phyloP scores from a whole-genome alignment of 495 filamentous ascomycete genomes.

The Barbatosphaeria neglecta region DNA sequence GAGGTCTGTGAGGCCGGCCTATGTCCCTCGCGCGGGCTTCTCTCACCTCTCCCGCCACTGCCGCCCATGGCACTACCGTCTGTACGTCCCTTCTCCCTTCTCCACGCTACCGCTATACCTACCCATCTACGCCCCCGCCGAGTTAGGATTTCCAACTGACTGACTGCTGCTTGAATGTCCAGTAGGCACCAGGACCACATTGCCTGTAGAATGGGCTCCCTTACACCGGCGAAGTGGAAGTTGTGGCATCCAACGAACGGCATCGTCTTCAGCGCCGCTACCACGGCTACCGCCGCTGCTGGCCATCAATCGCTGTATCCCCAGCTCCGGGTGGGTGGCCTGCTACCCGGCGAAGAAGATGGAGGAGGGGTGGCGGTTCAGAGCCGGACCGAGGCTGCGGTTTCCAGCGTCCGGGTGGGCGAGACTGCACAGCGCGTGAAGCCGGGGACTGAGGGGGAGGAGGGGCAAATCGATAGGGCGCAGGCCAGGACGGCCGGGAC shows the following conservation, averaged over 20 bases:
- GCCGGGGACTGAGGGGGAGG: not conserved
- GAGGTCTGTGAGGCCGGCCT: constrained; percentile 4
- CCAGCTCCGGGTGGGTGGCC: not conserved
- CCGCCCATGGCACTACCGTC: not conserved
- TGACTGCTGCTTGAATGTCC: not conserved
- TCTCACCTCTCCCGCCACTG: not conserved
- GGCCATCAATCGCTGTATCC: constrained; percentile 4
- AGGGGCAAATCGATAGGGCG: too few relatives aligned
- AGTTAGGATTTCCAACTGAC: not conserved
- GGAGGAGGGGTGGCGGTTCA: not conserved
- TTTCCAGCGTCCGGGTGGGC: not conserved
- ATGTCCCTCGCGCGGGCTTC: constrained; percentile 1
- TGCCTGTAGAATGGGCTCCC: constrained; percentile 10
- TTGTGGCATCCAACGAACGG: constrained; percentile 29
- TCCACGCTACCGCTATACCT: not conserved
- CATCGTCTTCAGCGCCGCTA: constrained; percentile 21
- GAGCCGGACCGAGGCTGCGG: not conserved
- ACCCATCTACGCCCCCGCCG: too few relatives aligned
- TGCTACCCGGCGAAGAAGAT: not conserved
- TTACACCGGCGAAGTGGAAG: constrained; percentile 12
- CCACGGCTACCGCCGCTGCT: constrained; percentile 6
- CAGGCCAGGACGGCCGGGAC: not conserved
- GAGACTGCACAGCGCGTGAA: not conserved
- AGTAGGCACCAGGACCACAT: not conserved
- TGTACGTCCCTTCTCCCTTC: not conserved